These are phyloP conservation scores for Vigna angularis DNA, from an alignment of 306 rosid genomes.

Conservation along the genomic window DNA sequence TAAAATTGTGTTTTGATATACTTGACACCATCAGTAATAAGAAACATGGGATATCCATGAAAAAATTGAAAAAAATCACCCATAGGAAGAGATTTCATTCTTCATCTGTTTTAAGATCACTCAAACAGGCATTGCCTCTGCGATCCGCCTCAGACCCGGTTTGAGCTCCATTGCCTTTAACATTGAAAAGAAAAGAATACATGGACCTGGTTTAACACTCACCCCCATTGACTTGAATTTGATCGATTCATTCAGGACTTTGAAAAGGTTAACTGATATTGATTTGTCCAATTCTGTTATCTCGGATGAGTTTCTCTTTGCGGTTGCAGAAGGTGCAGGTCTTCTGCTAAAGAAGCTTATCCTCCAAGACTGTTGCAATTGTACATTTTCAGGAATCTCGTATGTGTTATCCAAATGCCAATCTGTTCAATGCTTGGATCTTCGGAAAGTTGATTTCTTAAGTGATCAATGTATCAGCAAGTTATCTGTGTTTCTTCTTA, in stretches of 20 bases:
- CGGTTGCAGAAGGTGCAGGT: conserved; percentile 57
- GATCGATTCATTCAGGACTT: conserved; percentile 42
- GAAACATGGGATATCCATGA: too few species aligned
- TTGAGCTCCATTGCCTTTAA: conserved; percentile 59
- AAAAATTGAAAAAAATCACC: too few species aligned
- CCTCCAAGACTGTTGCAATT: conserved; percentile 56
- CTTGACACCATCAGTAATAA: too few species aligned
- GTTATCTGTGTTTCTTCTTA: conserved; percentile 57
- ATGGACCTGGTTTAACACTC: conserved; percentile 48
- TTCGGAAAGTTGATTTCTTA: conserved; percentile 55
- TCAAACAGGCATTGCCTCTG: conserved; percentile 59
- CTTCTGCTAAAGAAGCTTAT: conserved; percentile 60
- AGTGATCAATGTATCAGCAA: conserved; percentile 56
- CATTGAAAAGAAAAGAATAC: conserved; percentile 45
- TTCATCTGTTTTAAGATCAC: conserved; percentile 57
- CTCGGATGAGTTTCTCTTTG: conserved; percentile 65
- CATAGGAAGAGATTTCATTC: conserved; percentile 58
- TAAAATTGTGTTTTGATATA: too few species aligned
- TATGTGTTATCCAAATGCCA: conserved; percentile 55
- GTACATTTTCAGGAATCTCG: conserved; percentile 61
- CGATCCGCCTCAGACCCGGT: conserved; percentile 48
- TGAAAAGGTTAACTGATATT: conserved; percentile 53
- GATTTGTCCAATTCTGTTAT: conserved; percentile 57
- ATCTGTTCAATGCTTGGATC: conserved; percentile 61
- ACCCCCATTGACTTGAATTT: conserved; percentile 37